phyloP scores from a whole-genome alignment of 139 green algal genomes.

The Monoraphidium neglectum region DNA sequence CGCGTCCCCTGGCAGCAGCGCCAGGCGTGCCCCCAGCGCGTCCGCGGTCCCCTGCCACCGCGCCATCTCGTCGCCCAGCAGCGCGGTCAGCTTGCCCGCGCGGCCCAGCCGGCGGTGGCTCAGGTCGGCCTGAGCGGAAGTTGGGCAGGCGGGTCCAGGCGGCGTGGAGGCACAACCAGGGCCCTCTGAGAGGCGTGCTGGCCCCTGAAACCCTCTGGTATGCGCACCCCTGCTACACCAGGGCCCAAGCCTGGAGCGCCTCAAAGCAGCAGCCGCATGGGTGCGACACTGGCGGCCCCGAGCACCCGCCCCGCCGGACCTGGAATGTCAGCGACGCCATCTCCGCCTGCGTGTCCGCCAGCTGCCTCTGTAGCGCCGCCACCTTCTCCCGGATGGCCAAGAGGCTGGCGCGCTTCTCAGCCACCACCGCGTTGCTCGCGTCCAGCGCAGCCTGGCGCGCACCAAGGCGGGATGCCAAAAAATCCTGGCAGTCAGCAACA shows the following conservation, averaged over 20 bases:
- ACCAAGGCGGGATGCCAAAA: too few species aligned
- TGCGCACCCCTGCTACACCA: too few species aligned
- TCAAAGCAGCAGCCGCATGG: too few species aligned
- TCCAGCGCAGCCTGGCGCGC: slow-evolving; percentile 33
- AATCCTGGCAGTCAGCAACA: too few species aligned
- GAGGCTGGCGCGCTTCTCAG: slow-evolving; percentile 47
- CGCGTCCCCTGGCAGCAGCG: slow-evolving; percentile 77
- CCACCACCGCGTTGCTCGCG: slow-evolving; percentile 48
- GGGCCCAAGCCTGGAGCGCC: too few species aligned
- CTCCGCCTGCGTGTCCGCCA: slow-evolving; percentile 31
- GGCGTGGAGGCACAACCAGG: too few species aligned
- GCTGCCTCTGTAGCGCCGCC: slow-evolving; percentile 33
- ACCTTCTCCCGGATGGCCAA: slow-evolving; percentile 32
- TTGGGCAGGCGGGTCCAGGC: too few species aligned
- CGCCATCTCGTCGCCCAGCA: slow-evolving; percentile 73
- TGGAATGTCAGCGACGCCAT: slow-evolving; percentile 37
- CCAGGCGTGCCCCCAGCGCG: slow-evolving; percentile 43
- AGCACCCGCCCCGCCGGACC: not conserved
- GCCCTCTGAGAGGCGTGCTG: too few species aligned
- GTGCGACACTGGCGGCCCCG: too few species aligned
- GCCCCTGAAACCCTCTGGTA: too few species aligned
- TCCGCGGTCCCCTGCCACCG: slow-evolving; percentile 68
- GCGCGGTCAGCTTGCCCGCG: slow-evolving; percentile 71
- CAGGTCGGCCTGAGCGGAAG: slow-evolving; percentile 51
- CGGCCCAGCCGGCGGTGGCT: slow-evolving; percentile 57